Percentiles rank a stretch among this genome's conserved stretches.
Evolutionary conservation across 2,329 filamentous ascomycete species (phyloP).

Genomic region (Ramularia collo-cygni): DNA sequence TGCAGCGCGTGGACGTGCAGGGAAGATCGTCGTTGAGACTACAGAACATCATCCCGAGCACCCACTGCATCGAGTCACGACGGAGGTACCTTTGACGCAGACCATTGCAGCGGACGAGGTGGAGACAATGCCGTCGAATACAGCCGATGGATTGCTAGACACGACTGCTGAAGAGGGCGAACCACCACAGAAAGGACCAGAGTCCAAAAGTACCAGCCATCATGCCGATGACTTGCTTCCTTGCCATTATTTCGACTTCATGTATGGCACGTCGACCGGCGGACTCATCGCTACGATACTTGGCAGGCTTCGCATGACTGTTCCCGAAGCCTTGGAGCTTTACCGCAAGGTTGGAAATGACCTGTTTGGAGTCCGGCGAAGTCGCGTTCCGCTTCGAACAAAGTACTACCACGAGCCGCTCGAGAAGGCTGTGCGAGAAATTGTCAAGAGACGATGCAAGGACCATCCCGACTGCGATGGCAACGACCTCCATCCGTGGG

Average conservation of each 20-base stretch:
- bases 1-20: slow-evolving; percentile 7
- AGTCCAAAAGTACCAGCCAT: slow-evolving; percentile 26
- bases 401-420: slow-evolving; percentile 45
- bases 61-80: too few species aligned
- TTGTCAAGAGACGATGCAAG: slow-evolving; percentile 40
- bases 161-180: too few species aligned
- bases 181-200: slow-evolving; percentile 3
- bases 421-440: slow-evolving; percentile 41
- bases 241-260: slow-evolving; percentile 49
- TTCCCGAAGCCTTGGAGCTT: slow-evolving; percentile 41
- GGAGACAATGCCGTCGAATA: background rate
- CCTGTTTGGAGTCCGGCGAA: slow-evolving; percentile 41
- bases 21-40: too few species aligned
- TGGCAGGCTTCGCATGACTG: slow-evolving; percentile 43
- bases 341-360: slow-evolving; percentile 43
- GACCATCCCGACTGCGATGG: slow-evolving; percentile 38
- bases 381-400: slow-evolving; percentile 39
- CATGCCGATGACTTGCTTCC: slow-evolving; percentile 36
- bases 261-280: slow-evolving; percentile 48
- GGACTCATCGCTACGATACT: slow-evolving; percentile 47
- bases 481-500: slow-evolving; percentile 41
- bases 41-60: too few species aligned
- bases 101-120: background rate
- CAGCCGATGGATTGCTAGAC: background rate
- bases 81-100: too few species aligned